phyloP scores from a whole-genome alignment of 495 filamentous ascomycete species.

The Sordaria brevicollis region DNA sequence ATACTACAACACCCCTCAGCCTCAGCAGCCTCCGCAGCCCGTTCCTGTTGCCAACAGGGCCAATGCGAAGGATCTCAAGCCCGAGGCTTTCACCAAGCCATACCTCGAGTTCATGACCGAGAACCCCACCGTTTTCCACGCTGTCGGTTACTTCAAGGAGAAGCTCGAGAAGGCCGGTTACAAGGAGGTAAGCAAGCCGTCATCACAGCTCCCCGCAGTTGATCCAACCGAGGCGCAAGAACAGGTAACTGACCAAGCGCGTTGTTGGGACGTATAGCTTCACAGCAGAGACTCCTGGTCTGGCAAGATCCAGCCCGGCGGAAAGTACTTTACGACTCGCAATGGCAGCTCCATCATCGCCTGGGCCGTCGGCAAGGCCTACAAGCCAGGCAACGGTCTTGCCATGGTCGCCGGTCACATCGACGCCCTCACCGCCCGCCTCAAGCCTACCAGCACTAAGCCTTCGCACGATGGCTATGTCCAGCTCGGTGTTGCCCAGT shows the following conservation, averaged over 20 bases:
- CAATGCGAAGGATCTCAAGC: slow-evolving; percentile 27
- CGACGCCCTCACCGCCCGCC: slow-evolving; percentile 75
- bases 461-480: slow-evolving; percentile 69
- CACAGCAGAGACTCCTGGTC: slow-evolving; percentile 71
- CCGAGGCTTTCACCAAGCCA: slow-evolving; percentile 64
- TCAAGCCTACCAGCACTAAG: slow-evolving; percentile 85
- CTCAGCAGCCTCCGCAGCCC: not conserved
- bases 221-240: not conserved
- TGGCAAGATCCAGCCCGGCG: slow-evolving; percentile 61
- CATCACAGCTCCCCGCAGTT: not conserved
- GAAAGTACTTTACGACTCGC: slow-evolving; percentile 79
- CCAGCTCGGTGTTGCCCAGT: slow-evolving; percentile 88
- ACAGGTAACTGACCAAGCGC: not conserved
- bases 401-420: slow-evolving; percentile 78
- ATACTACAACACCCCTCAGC: not conserved
- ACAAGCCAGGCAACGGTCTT: slow-evolving; percentile 77
- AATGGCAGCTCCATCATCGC: slow-evolving; percentile 81
- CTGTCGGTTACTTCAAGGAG: slow-evolving; percentile 62
- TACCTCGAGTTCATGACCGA: slow-evolving; percentile 81
- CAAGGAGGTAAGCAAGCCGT: slow-evolving; percentile 45
- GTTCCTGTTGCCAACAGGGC: slow-evolving; percentile 8
- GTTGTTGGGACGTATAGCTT: slow-evolving; percentile 38
- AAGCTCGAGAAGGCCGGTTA: slow-evolving; percentile 64
- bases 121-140: slow-evolving; percentile 90
- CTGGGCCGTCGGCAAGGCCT: slow-evolving; percentile 75